These are phyloP conservation scores for Epichloe gansuensis DNA, from an alignment of 2,329 filamentous ascomycete genomes.

Conservation along the genomic window DNA sequence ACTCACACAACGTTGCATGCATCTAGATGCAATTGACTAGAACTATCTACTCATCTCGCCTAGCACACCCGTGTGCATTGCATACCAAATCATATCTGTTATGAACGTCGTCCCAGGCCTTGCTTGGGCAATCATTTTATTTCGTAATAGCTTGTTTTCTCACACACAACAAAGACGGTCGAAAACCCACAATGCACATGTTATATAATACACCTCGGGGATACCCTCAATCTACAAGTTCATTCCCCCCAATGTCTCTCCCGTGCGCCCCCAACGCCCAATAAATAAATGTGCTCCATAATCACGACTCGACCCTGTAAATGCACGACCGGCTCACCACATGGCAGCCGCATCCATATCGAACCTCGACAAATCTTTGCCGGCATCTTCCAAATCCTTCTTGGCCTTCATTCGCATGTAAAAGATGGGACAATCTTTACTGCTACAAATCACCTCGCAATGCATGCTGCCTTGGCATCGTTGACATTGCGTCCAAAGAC, in stretches of 20 bases:
- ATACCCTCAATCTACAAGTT: not conserved
- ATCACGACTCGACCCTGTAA: not conserved
- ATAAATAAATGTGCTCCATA: not conserved
- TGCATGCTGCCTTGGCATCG: conserved; percentile 57
- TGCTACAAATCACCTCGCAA: conserved; percentile 90
- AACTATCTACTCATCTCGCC: no score
- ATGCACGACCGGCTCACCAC: conserved; percentile 24
- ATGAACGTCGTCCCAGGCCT: no score
- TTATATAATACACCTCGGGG: not conserved
- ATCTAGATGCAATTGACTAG: no score
- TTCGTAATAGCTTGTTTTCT: not conserved
- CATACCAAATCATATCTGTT: no score
- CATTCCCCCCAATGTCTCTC: not conserved
- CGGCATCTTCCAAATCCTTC: conserved; percentile 93
- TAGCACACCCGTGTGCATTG: no score
- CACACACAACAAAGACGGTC: no score
- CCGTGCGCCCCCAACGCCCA: not conserved
- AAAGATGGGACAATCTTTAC: conserved; percentile 48
- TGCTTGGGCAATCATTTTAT: not conserved
- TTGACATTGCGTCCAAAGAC: conserved; percentile 3
- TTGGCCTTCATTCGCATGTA: conserved; percentile 99
- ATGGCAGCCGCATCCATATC: conserved; percentile 68
- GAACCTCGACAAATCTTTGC: conserved; percentile 80
- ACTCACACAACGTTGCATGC: no score
- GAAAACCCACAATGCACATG: not conserved